Base-by-base conservation (phyloP, 1,139 yeast species). In the Cylindricascospora bacillispora region DNA sequence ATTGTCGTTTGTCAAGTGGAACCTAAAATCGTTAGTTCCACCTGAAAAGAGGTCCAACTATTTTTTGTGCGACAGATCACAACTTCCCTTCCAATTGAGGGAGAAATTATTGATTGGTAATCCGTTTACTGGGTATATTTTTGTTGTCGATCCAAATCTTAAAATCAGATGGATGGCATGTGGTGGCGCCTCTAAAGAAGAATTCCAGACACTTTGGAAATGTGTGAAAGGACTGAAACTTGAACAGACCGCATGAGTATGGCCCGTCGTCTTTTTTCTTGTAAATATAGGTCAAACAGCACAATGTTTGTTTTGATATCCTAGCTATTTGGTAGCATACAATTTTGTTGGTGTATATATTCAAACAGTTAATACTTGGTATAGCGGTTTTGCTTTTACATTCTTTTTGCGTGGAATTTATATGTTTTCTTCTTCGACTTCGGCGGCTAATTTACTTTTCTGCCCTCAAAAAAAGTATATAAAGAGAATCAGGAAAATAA, bases 111-210 rank as follows among this genome's bases (percentile, higher is more conserved):
- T 69, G 31, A 70, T 89, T 41, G 76, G 74, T 37, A 89, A 89
- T 51, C 67, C 71, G 27, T 80, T 79, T 42, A 72, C 93, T 1
- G 97, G 98, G 0, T 86, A 82, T 50, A 62, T 83, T 6, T 79
- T 83, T 44, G 60, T 89, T 12, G 65, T 89, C 22, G 98, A 89
- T 47, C 62, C 63, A 12, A 61, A 72, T 11, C 78, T 81, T 31
- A 74, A 68, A 44, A 75, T 89, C 29, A 64, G 98, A 45, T 89
- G 97, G 97, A 89, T 86, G 11, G 82, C 86, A 1, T 73, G 93
- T 47, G 98, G 98, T 1, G 68, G 66, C 29, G 78, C 94, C 5
- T 22, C 29, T 3, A n/a, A 28, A 6, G 38, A 30, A 11, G 44
- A 40, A 22, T 22, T 30, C 21, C 27, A 34, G 22, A 28, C 31